Evolutionary conservation across 805 yeast genomes (phyloP), one percentile per base, ranked within the genome.

Genomic region (Candida cerambycidarum): DNA sequence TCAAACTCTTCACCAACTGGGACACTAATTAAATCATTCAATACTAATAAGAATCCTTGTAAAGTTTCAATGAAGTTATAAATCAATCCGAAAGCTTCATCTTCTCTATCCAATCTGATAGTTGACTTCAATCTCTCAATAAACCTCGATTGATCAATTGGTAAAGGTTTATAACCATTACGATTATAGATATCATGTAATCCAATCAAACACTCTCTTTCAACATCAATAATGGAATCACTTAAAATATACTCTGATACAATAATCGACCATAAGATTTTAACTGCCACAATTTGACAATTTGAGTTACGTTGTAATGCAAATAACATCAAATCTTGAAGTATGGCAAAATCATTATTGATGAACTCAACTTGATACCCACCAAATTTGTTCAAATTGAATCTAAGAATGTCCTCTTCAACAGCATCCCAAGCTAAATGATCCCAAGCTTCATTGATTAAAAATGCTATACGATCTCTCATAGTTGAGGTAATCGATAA

Each of bases 1-100:
- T 85, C 92, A 61, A 85, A 89, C 55, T 88, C 95, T 32, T 82
- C 82, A 14, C 89, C 89, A 36, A 73, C 75, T 11, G 96, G 96
- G 44, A 89, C 88, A 44, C 78, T 75, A 52, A 78, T 78, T 53
- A 85, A 76, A 54, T 85, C 88, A 47, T 79, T 73, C 55, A 85
- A 71, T 12, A 80, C 78, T 41, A 73, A 79, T 44, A 87, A 63
- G 61, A 86, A 85, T 17, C 79, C 82, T 18, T 79, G 62, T 29
- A 86, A 53, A 32, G 76, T 78, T 43, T 71, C 73, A 41, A 83
- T 69, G 43, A 80, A 78, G 29, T 65, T 65, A 45, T 73, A 63
- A 30, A 82, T 67, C 19, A 76, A 64, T 1, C 59, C 58, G 47
- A 73, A 79, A 0, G 86, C 82, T 44, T 76, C 84, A 58, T 84